phyloP scores from a whole-genome alignment of 2,329 filamentous ascomycete genomes.

The Talaromyces sp. region DNA sequence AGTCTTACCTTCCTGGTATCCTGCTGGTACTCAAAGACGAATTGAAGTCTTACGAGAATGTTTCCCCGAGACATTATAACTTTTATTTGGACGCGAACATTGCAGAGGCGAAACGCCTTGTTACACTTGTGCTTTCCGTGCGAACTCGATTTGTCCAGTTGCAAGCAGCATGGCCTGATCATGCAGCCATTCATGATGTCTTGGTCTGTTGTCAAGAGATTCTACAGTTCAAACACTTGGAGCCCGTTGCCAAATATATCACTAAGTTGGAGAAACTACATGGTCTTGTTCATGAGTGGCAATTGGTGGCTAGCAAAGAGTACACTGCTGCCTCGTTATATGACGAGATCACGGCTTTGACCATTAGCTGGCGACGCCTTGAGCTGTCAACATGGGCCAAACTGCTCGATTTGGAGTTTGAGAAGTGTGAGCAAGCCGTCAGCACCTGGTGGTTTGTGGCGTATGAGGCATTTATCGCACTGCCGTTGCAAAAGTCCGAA shows the following conservation, averaged over 20 bases:
- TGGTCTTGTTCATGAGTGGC: slow-evolving; percentile 85
- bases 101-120: slow-evolving; percentile 69
- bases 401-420: slow-evolving; percentile 77
- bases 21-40: slow-evolving; percentile 65
- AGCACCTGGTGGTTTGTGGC: slow-evolving; percentile 95
- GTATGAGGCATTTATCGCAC: slow-evolving; percentile 81
- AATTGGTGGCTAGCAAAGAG: slow-evolving; percentile 80
- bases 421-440: slow-evolving; percentile 72
- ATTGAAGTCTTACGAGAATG: slow-evolving; percentile 48
- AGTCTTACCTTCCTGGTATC: slow-evolving; percentile 62
- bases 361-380: slow-evolving; percentile 85
- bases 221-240: slow-evolving; percentile 70
- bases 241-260: slow-evolving; percentile 82
- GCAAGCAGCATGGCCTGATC: slow-evolving; percentile 60
- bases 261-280: slow-evolving; percentile 86
- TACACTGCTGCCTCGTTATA: slow-evolving; percentile 69
- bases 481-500: slow-evolving; percentile 64
- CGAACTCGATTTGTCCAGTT: slow-evolving; percentile 71
- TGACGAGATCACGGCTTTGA: slow-evolving; percentile 72
- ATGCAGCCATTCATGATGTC: slow-evolving; percentile 79
- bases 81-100: slow-evolving; percentile 86
- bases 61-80: slow-evolving; percentile 61
- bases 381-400: slow-evolving; percentile 91
- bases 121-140: slow-evolving; percentile 65
- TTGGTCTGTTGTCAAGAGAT: slow-evolving; percentile 70